Percentiles rank a stretch among this genome's conserved stretches.
Conservation (phyloP, 208 protist species). For the Leishmania turanica region DNA sequence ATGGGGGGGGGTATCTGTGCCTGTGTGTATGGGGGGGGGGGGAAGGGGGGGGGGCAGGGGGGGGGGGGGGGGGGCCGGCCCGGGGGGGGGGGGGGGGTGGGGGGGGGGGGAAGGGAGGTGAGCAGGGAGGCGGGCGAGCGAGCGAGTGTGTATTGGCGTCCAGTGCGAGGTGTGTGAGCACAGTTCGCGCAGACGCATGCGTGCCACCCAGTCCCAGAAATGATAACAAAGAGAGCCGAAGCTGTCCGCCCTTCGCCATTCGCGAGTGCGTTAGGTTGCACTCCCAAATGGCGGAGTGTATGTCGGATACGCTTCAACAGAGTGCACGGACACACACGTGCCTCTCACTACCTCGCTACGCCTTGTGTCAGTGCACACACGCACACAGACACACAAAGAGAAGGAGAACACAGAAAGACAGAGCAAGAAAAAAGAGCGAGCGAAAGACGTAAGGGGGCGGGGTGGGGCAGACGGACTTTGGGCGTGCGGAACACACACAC, state of each 20-base stretch:
- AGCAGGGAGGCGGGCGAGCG: neutral
- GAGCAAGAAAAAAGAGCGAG: neutral
- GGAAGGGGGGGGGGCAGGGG: too few relatives aligned
- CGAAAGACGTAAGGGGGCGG: neutral
- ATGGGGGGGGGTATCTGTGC: neutral
- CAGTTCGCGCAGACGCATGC: slow-evolving; percentile 6
- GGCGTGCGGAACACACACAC: neutral
- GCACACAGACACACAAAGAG: neutral
- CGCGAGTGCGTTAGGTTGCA: neutral
- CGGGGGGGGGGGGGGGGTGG: neutral
- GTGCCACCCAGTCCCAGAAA: neutral
- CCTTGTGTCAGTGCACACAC: neutral
- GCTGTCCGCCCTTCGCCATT: neutral
- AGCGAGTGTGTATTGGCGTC: neutral
- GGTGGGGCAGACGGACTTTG: neutral
- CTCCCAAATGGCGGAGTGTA: neutral
- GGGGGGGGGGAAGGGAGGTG: neutral
- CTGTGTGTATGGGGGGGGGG: neutral
- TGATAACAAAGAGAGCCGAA: neutral
- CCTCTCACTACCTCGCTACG: neutral
- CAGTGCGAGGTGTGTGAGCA: neutral
- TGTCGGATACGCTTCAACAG: neutral
- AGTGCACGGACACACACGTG: neutral
- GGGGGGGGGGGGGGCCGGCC: neutral
- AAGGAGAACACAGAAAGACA: neutral